Evolutionary conservation across 78 protist genomes (phyloP), one percentile per base, ranked within the genome.

Genomic region (Dictyostelium brefeldianum): DNA sequence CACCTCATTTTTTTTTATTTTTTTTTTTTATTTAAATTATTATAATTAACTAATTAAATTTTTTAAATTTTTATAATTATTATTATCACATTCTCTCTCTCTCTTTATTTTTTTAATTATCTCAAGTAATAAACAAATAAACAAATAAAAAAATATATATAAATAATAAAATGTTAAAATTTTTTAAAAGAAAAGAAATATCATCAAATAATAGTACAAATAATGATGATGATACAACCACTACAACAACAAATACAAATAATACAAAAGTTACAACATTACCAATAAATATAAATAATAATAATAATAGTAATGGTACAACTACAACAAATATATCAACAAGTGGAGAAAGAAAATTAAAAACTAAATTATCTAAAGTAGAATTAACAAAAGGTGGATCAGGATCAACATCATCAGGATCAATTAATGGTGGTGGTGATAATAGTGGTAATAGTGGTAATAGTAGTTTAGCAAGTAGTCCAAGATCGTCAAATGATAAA

Each of bases 381-480:
- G 75, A 67, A 25, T 29, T 67, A 67, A 67, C 75, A 67, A 67
- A 67, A 9, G 15, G n/a, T n/a, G n/a, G 56, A 14, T 8, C 10
- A 51, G 15, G 56, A 14, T 51, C 56, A 51, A 36, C 43, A 36
- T 36, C 43, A 36, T 36, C 43, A 36, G 43, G 43, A 36, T 36
- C 43, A 36, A 36, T 36, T 36, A 2, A 2, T 36, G 43, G 43
- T 3, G 2, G 1, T 36, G 43, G 2, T 36, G 43, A 2, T 36
- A 36, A 2, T 36, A 36, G 2, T 36, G 27, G 70, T 25, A 31
- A 62, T 62, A 62, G 70, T 62, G 27, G 43, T 25, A 67, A 14
- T 1, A 67, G 75, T 67, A 67, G 75, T 31, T 67, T 67, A 31
- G 75, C 75, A 29, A 67, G 31, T 67, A 67, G 75, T 67, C 75